A percentile compares a stretch with the other conserved stretches of the same genome.
phyloP scores from a whole-genome alignment of 1,284 basidiomycete genomes.

The Melampsora americana region DNA sequence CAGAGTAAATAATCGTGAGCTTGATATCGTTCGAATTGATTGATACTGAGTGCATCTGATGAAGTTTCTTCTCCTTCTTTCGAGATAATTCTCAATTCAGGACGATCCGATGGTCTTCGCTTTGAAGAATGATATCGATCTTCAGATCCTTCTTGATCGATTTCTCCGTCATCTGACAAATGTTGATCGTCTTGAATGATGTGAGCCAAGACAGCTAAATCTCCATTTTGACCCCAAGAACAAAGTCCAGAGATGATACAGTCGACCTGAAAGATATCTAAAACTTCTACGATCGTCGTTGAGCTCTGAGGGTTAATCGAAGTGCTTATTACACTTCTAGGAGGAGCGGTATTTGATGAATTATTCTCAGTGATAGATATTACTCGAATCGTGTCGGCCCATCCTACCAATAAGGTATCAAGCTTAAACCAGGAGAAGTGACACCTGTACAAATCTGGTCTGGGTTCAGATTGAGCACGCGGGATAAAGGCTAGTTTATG shows the following conservation, averaged over 20 bases:
- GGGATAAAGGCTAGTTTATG: conserved; percentile 83
- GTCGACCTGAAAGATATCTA: conserved; percentile 86
- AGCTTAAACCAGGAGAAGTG: conserved; percentile 88
- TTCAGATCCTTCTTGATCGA: conserved; percentile 63
- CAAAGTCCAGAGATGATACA: conserved; percentile 91
- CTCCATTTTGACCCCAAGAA: conserved; percentile 57
- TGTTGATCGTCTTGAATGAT: conserved; percentile 38
- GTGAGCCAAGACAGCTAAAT: conserved; percentile 40
- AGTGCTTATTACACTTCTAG: conserved; percentile 12
- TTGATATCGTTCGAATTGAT: conserved; percentile 74
- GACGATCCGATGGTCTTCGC: conserved; percentile 57
- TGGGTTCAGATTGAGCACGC: conserved; percentile 72
- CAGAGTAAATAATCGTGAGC: conserved; percentile 84
- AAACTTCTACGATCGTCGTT: conserved; percentile 66
- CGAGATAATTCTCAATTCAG: conserved; percentile 88
- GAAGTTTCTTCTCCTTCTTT: conserved; percentile 82
- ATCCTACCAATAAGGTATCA: conserved; percentile 77
- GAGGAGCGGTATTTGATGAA: background rate
- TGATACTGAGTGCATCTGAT: conserved; percentile 76
- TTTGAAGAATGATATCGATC: conserved; percentile 72
- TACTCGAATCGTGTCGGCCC: conserved; percentile 92
- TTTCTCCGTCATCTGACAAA: conserved; percentile 60
- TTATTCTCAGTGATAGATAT: conserved; percentile 55
- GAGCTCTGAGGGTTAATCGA: conserved; percentile 21
- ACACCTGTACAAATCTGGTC: conserved; percentile 90